A percentile compares a stretch with the other conserved stretches of the same genome.
These are phyloP conservation scores for Hyaloscypha finlandica DNA, from an alignment of 495 filamentous ascomycete genomes.

Conservation along the genomic window DNA sequence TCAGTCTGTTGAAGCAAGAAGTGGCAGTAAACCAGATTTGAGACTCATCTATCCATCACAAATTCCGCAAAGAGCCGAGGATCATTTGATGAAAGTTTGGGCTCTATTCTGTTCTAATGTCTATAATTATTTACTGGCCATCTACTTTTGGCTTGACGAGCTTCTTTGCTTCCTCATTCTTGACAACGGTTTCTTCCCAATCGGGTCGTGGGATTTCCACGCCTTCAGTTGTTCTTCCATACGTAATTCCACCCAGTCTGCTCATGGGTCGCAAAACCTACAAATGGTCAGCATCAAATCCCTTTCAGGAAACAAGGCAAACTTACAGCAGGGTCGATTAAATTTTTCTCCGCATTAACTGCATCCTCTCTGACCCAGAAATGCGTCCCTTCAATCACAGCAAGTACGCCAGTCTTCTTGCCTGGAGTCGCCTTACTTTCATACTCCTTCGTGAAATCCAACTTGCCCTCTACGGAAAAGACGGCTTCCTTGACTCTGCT, in stretches of 20 bases:
- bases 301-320: constrained; percentile 17
- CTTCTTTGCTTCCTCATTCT: constrained; percentile 46
- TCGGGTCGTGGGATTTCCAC: constrained; percentile 78
- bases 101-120: constrained; percentile 7
- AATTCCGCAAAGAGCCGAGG: neutral
- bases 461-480: constrained; percentile 76
- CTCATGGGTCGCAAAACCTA: constrained; percentile 70
- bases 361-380: constrained; percentile 94
- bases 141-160: constrained; percentile 44
- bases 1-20: no score
- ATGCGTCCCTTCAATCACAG: constrained; percentile 78
- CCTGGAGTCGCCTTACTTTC: constrained; percentile 67
- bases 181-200: constrained; percentile 54
- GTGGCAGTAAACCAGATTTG: no score
- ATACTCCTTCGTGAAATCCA: constrained; percentile 72
- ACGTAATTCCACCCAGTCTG: constrained; percentile 83
- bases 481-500: constrained; percentile 81
- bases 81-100: neutral
- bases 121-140: constrained; percentile 30
- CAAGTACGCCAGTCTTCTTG: constrained; percentile 71
- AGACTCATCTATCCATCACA: no score
- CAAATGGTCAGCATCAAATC: constrained; percentile 15
- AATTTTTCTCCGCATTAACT: constrained; percentile 70
- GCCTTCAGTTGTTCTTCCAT: constrained; percentile 68
- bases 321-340: constrained; percentile 62